Evolutionary conservation across 2,329 filamentous ascomycete genomes (phyloP).

Genomic region (Didymosphaeria variabile): DNA sequence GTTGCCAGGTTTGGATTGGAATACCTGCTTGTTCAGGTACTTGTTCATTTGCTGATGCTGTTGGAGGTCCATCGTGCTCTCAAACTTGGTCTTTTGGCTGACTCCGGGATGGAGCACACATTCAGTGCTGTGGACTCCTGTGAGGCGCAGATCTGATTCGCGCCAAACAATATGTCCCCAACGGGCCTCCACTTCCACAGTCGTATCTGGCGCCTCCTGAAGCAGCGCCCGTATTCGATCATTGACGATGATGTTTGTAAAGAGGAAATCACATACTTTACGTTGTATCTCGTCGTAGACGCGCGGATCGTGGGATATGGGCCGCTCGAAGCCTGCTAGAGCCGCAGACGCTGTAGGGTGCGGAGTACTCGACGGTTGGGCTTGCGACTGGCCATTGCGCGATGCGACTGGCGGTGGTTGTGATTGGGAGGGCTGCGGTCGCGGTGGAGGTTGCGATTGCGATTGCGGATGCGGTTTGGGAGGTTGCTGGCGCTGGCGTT

Average conservation of each 20-base stretch:
- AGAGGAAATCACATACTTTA: slow-evolving; percentile 82
- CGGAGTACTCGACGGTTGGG: slow-evolving; percentile 20
- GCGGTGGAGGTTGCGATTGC: slow-evolving; percentile 13
- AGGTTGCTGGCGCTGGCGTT: slow-evolving; percentile 27
- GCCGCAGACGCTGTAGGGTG: slow-evolving; percentile 21
- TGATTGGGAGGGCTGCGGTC: slow-evolving; percentile 17
- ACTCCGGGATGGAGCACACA: slow-evolving; percentile 34
- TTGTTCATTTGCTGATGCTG: slow-evolving; percentile 87
- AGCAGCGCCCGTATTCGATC: slow-evolving; percentile 64
- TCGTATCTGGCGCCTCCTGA: slow-evolving; percentile 67
- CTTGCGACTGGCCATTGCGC: slow-evolving; percentile 30
- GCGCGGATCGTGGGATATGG: slow-evolving; percentile 75
- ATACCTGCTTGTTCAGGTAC: slow-evolving; percentile 77
- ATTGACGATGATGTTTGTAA: slow-evolving; percentile 72
- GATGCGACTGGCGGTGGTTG: slow-evolving; percentile 24
- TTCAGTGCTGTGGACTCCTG: slow-evolving; percentile 73
- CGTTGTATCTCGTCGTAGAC: slow-evolving; percentile 76
- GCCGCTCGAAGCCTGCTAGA: slow-evolving; percentile 57
- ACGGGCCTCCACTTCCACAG: slow-evolving; percentile 95
- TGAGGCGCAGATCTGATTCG: slow-evolving; percentile 72
- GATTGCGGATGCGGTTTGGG: slow-evolving; percentile 30
- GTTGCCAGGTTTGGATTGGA: slow-evolving; percentile 57
- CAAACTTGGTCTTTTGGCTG: slow-evolving; percentile 62
- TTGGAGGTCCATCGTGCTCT: slow-evolving; percentile 91
- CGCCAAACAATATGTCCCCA: slow-evolving; percentile 80